These are phyloP conservation scores for Petunia secreta DNA, from an alignment of 257 asterid genomes.

Conservation along the genomic window DNA sequence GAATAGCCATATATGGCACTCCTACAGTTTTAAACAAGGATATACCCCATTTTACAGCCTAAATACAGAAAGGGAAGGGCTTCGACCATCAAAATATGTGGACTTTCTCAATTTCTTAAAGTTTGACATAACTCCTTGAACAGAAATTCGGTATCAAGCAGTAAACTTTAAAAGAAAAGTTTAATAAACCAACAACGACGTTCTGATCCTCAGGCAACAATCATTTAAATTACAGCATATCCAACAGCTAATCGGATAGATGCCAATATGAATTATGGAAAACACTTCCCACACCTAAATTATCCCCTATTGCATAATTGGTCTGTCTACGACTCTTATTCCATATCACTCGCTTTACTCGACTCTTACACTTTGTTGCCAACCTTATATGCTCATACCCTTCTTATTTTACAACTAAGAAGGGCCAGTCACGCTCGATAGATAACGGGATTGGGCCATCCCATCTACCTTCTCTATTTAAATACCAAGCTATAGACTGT, in stretches of 20 bases:
- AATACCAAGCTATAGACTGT: too few relatives aligned
- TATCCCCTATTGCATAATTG: not conserved
- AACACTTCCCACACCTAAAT: not conserved
- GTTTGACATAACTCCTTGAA: not conserved
- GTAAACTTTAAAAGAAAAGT: not conserved
- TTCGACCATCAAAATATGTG: not conserved
- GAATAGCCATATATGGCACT: not conserved
- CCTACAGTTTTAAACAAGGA: constrained; percentile 1
- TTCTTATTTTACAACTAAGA: too few relatives aligned
- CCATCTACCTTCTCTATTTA: too few relatives aligned
- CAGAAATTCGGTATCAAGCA: not conserved
- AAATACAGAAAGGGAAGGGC: not conserved
- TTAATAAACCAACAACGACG: not conserved
- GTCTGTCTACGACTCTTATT: not conserved
- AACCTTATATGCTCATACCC: not conserved
- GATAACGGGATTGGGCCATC: too few relatives aligned
- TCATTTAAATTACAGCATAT: not conserved
- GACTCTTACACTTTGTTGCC: not conserved
- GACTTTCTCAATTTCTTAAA: not conserved
- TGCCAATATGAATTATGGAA: not conserved
- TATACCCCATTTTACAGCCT: not conserved
- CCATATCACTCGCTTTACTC: constrained; percentile 5
- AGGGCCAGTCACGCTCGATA: too few relatives aligned
- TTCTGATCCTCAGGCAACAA: not conserved
- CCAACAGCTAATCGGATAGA: not conserved